Percentiles rank a stretch among this genome's conserved stretches.
Conservation (phyloP, 345 rosid genomes). For the Melaleuca quinquenervia region DNA sequence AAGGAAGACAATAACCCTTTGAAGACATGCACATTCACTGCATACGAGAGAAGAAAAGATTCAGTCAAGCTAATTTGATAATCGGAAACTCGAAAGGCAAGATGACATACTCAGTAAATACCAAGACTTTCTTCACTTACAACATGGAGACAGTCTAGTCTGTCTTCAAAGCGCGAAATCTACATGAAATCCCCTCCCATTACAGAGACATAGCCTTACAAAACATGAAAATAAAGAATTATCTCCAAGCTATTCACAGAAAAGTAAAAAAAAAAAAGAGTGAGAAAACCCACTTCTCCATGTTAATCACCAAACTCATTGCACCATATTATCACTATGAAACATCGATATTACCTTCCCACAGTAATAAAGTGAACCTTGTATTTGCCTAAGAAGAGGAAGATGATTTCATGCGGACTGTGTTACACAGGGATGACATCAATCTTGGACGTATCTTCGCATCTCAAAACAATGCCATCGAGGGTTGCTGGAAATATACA, state of each 20-base stretch:
- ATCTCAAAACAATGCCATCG: conserved; percentile 82
- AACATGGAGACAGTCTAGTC: not conserved
- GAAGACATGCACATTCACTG: not conserved
- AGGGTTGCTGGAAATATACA: conserved; percentile 77
- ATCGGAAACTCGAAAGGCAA: not conserved
- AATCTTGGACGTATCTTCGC: conserved; percentile 81
- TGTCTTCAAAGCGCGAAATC: not conserved
- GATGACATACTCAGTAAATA: not conserved
- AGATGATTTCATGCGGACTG: not conserved
- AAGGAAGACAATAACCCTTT: not conserved
- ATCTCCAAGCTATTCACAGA: not conserved
- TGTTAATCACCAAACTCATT: not conserved
- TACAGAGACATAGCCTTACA: not conserved
- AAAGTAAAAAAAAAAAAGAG: not conserved
- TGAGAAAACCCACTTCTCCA: not conserved
- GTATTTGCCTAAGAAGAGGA: not conserved
- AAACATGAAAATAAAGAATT: not conserved
- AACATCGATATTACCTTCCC: not conserved
- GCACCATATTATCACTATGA: not conserved
- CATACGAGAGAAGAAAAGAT: not conserved
- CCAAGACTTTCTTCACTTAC: not conserved
- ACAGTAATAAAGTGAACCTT: not conserved
- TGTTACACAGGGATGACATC: conserved; percentile 84
- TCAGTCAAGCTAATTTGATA: not conserved
- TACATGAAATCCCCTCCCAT: not conserved